Evolutionary conservation across 805 yeast species (phyloP).

Genomic region (Saturnispora silvae): DNA sequence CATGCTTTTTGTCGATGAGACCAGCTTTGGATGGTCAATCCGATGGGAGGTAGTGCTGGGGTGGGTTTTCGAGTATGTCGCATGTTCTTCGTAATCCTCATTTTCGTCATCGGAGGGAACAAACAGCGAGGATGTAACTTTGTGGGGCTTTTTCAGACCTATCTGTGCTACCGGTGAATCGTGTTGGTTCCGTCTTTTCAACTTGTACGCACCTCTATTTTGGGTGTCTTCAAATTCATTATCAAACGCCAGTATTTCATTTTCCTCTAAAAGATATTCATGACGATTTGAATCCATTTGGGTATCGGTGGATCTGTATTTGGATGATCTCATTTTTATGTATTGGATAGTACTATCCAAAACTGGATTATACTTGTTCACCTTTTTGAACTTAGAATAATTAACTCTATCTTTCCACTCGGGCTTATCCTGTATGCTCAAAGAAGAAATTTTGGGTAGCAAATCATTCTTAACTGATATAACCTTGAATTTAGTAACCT

Average conservation of each 20-base stretch:
- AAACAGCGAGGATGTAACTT: background rate
- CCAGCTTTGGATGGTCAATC: too few relatives aligned
- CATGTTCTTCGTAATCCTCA: conserved; percentile 23
- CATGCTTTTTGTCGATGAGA: too few relatives aligned
- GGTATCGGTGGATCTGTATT: conserved; percentile 11
- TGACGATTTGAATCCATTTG: conserved; percentile 8
- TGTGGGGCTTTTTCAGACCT: background rate
- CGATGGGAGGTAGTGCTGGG: too few relatives aligned
- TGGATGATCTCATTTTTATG: conserved; percentile 12
- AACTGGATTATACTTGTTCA: conserved; percentile 12
- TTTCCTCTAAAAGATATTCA: conserved; percentile 10
- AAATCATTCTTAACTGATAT: background rate
- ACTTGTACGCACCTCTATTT: conserved; percentile 1
- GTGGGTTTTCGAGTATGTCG: too few relatives aligned
- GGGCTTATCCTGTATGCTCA: conserved; percentile 8
- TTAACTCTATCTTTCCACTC: conserved; percentile 15
- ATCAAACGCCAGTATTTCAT: conserved; percentile 5
- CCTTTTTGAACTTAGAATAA: conserved; percentile 14
- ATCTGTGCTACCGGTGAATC: too few relatives aligned
- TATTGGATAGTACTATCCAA: conserved; percentile 16
- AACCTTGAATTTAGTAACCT: conserved; percentile 12
- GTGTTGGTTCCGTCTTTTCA: conserved; percentile 1
- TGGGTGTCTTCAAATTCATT: background rate
- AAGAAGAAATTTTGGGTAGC: background rate
- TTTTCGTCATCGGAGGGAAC: conserved; percentile 1